These are phyloP conservation scores for Leptographium procerum DNA, from an alignment of 2,329 filamentous ascomycete species.

Conservation along the genomic window DNA sequence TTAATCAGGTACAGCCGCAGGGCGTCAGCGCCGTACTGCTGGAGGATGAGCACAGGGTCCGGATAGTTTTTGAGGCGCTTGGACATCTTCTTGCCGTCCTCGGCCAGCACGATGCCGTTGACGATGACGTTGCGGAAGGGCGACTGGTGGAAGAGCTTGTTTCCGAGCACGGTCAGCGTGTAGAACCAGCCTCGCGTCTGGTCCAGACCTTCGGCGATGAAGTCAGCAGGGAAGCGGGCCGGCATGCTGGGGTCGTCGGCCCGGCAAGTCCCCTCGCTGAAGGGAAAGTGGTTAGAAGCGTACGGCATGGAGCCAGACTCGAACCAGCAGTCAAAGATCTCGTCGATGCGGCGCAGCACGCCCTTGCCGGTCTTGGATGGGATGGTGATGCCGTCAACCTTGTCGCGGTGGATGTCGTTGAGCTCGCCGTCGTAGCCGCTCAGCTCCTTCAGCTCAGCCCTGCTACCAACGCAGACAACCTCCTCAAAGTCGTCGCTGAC, in stretches of 20 bases:
- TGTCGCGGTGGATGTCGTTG: conserved; percentile 80
- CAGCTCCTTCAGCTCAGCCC: conserved; percentile 71
- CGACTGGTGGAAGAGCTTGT: conserved; percentile 50
- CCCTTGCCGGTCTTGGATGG: conserved; percentile 68
- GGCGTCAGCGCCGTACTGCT: conserved; percentile 83
- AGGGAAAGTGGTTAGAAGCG: conserved; percentile 46
- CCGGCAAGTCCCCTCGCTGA: conserved; percentile 72
- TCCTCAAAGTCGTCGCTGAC: conserved; percentile 83
- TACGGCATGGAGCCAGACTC: conserved; percentile 41
- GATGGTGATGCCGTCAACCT: conserved; percentile 89
- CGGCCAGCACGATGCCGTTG: conserved; percentile 41
- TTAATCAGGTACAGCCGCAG: conserved; percentile 94
- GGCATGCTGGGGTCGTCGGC: conserved; percentile 51
- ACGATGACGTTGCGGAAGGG: conserved; percentile 68
- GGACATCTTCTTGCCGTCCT: conserved; percentile 92
- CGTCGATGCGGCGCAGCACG: conserved; percentile 48
- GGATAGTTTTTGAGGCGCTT: conserved; percentile 96
- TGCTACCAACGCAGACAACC: conserved; percentile 73
- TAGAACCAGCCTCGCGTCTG: conserved; percentile 98
- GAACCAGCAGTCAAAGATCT: conserved; percentile 49
- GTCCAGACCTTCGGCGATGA: conserved; percentile 42
- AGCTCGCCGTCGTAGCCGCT: conserved; percentile 80
- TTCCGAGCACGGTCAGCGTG: conserved; percentile 77
- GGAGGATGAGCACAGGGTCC: conserved; percentile 71
- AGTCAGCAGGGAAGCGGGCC: conserved; percentile 38